Percentiles rank a stretch among this genome's conserved stretches.
Evolutionary conservation across 805 yeast genomes (phyloP).

Genomic region (Sugiyamaella lignohabitans): DNA sequence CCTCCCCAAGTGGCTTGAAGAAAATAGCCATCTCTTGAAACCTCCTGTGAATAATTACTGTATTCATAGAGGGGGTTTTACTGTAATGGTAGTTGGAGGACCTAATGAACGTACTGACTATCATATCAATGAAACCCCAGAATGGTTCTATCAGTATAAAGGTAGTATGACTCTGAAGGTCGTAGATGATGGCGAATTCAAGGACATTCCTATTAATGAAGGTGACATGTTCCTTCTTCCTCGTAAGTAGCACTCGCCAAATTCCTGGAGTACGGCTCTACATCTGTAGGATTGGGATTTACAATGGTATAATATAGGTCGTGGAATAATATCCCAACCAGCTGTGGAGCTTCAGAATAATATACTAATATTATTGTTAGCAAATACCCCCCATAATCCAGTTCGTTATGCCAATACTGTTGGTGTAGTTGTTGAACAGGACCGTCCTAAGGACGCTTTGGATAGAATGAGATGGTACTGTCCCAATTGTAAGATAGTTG

Average conservation of each 20-base stretch:
- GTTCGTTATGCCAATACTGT: constrained; percentile 79
- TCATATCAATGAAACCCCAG: constrained; percentile 91
- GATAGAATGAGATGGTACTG: constrained; percentile 91
- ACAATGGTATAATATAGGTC: too few species aligned
- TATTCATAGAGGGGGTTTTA: constrained; percentile 84
- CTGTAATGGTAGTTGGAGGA: constrained; percentile 93
- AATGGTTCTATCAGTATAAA: constrained; percentile 82
- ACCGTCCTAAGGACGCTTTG: constrained; percentile 62
- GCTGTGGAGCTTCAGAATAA: background rate
- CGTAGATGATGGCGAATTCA: constrained; percentile 71
- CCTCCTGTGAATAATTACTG: constrained; percentile 94
- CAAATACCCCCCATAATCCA: constrained; percentile 83
- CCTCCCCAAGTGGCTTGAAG: constrained; percentile 72
- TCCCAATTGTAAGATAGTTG: constrained; percentile 53
- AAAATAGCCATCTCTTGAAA: constrained; percentile 65
- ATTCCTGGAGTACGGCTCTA: too few species aligned
- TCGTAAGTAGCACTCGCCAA: constrained; percentile 17
- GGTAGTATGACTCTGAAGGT: constrained; percentile 81
- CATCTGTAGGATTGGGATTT: too few species aligned
- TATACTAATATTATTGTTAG: too few species aligned
- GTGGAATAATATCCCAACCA: background rate
- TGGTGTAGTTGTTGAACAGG: constrained; percentile 89
- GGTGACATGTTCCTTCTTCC: constrained; percentile 89
- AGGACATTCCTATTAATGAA: constrained; percentile 67
- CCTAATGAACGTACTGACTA: constrained; percentile 92